Percentiles rank a stretch among this genome's conserved stretches.
Evolutionary conservation across 23 red algal genomes (phyloP).

Genomic region (Agarophyton chilense): DNA sequence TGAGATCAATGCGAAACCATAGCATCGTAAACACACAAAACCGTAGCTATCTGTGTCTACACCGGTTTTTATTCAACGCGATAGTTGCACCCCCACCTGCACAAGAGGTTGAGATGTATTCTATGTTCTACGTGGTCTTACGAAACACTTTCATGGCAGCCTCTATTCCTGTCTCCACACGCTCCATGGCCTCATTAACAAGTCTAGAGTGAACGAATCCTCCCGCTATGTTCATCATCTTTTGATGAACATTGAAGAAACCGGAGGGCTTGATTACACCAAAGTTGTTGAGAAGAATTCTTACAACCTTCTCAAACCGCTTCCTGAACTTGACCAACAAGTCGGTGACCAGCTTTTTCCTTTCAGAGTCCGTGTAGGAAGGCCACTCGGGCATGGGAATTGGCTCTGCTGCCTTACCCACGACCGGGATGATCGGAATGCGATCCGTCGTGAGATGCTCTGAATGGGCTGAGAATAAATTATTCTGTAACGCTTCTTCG

Average conservation of each 20-base stretch:
- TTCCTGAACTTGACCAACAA: slow-evolving; percentile 1
- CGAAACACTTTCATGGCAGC: not conserved
- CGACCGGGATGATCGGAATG: slow-evolving; percentile 39
- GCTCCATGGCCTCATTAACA: not conserved
- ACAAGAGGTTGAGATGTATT: no score
- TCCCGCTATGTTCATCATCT: not conserved
- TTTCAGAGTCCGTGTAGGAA: not conserved
- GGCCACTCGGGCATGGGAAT: slow-evolving; percentile 13
- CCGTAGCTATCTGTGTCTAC: no score
- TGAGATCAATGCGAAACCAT: no score
- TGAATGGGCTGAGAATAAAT: not conserved
- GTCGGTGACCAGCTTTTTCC: not conserved
- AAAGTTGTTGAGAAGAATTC: not conserved
- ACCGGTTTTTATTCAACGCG: no score
- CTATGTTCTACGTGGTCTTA: not conserved
- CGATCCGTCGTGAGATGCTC: not conserved
- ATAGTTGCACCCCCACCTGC: no score
- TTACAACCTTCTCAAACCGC: not conserved
- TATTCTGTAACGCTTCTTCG: not conserved
- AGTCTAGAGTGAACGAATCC: not conserved
- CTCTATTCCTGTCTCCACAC: not conserved
- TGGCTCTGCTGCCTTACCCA: slow-evolving; percentile 10
- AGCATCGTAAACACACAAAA: no score
- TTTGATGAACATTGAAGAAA: not conserved
- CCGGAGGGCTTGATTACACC: not conserved